These are phyloP conservation scores for Saturnispora mendoncae DNA, from an alignment of 805 yeast species.

Conservation along the genomic window DNA sequence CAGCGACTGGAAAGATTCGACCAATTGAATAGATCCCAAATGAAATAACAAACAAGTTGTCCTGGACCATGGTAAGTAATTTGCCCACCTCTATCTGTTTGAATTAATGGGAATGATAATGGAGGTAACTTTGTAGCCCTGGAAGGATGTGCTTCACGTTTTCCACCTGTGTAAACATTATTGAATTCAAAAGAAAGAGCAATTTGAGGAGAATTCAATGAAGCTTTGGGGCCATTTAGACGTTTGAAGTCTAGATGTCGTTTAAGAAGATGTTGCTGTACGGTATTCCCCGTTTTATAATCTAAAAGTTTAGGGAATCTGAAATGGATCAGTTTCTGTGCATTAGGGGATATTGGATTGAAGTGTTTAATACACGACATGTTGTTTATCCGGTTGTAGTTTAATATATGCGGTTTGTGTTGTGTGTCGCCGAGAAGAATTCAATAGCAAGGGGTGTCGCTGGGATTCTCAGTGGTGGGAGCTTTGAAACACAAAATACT, in stretches of 20 bases:
- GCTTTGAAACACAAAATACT: constrained; percentile 33
- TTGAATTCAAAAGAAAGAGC: constrained; percentile 76
- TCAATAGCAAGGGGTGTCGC: constrained; percentile 87
- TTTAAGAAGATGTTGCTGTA: constrained; percentile 49
- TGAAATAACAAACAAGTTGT: constrained; percentile 78
- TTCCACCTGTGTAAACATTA: constrained; percentile 88
- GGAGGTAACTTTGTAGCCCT: constrained; percentile 11
- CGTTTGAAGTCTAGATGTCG: constrained; percentile 38
- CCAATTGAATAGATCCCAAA: constrained; percentile 61
- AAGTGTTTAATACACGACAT: constrained; percentile 4
- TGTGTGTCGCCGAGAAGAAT: constrained; percentile 96
- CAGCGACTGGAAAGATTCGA: constrained; percentile 41
- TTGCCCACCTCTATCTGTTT: constrained; percentile 88
- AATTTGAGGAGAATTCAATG: constrained; percentile 44
- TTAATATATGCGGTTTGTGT: constrained; percentile 61
- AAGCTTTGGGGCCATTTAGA: constrained; percentile 15
- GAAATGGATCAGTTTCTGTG: constrained; percentile 25
- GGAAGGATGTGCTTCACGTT: constrained; percentile 45
- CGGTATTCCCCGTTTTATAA: constrained; percentile 41
- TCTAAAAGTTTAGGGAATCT: constrained; percentile 33
- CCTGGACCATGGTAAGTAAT: constrained; percentile 97
- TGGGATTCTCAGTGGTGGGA: constrained; percentile 59
- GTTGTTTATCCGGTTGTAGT: background rate
- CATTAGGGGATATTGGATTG: background rate
- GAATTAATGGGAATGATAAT: constrained; percentile 50